These are phyloP conservation scores for Pythium aquatile DNA, from an alignment of 352 stramenopile species.

Conservation along the genomic window DNA sequence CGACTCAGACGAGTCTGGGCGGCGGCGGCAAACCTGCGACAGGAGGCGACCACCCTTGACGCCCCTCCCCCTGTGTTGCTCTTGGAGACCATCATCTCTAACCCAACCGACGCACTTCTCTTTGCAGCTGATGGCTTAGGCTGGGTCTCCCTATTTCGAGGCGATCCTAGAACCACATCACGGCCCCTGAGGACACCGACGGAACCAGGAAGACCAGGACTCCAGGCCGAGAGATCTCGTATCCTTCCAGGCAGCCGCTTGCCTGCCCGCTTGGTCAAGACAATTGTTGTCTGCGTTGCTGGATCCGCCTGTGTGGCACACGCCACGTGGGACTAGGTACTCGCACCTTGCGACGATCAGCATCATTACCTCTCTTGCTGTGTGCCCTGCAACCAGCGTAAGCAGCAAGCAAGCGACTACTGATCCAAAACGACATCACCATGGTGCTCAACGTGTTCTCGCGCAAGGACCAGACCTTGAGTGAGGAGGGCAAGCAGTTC, in stretches of 20 bases:
- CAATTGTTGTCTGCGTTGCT: not conserved
- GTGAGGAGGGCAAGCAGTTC: conserved; percentile 80
- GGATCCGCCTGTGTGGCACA: conserved; percentile 5
- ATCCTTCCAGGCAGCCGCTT: not conserved
- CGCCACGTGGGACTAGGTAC: not conserved
- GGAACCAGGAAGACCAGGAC: conserved; percentile 26
- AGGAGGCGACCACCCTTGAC: not conserved
- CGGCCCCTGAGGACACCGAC: not conserved
- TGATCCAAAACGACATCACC: conserved; percentile 1
- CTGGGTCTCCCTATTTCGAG: conserved; percentile 23
- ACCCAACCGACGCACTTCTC: not conserved
- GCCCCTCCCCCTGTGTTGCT: too few species aligned
- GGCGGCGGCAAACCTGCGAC: conserved; percentile 10
- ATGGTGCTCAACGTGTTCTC: conserved; percentile 85
- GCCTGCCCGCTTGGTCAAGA: not conserved
- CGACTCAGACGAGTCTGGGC: conserved; percentile 22
- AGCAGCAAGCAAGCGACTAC: not conserved
- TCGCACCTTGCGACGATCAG: not conserved
- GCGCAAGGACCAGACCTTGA: conserved; percentile 65
- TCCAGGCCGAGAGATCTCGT: conserved; percentile 22
- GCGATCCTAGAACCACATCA: not conserved
- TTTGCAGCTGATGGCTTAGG: not conserved
- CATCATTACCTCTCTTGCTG: conserved; percentile 26
- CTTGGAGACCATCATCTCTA: not conserved
- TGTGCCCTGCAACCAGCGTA: conserved; percentile 5